Evolutionary conservation across 352 stramenopile genomes (phyloP).

Genomic region (Blastocystis sp.): DNA sequence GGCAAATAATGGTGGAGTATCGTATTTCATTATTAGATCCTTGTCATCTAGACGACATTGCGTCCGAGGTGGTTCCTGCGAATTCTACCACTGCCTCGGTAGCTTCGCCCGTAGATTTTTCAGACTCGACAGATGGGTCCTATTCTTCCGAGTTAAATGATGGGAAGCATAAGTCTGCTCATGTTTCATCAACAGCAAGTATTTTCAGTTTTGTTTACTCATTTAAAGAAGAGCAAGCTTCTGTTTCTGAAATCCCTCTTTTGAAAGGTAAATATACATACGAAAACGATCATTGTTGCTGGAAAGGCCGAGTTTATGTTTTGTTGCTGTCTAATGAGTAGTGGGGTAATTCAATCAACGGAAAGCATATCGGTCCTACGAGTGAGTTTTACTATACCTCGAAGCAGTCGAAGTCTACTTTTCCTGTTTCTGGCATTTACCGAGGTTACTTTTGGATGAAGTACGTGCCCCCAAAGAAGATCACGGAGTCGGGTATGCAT

Average conservation of each 20-base stretch:
- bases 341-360: conserved; percentile 39
- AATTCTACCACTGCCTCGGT: neutral
- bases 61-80: neutral
- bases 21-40: neutral
- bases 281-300: neutral
- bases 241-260: neutral
- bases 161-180: neutral
- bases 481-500: conserved; percentile 25
- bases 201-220: neutral
- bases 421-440: conserved; percentile 25
- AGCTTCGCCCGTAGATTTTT: neutral
- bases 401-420: neutral
- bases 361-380: conserved; percentile 13
- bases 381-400: conserved; percentile 43
- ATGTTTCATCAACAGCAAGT: neutral
- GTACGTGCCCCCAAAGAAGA: conserved; percentile 25
- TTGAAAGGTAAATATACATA: conserved; percentile 19
- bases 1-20: neutral
- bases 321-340: neutral
- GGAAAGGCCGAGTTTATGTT: neutral
- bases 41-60: neutral
- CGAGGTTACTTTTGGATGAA: conserved; percentile 62
- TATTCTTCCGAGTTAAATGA: neutral
- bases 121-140: conserved; percentile 29
- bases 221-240: neutral